Evolutionary conservation across 208 protist genomes (phyloP).

Genomic region (Blastocrithidia nonstop): DNA sequence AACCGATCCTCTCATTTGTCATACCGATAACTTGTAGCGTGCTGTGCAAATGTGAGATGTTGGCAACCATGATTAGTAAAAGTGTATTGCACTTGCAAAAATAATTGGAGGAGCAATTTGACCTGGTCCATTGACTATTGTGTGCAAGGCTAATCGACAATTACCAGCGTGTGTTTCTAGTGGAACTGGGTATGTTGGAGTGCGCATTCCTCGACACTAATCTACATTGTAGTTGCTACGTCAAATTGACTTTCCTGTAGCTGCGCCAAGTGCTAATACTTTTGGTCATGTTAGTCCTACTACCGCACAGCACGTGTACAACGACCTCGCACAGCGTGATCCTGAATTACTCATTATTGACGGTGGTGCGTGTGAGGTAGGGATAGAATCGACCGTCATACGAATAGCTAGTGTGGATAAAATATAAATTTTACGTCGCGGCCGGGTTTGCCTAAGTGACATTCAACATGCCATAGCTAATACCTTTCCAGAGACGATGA

Average conservation of each 20-base stretch:
- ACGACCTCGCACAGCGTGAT: slow-evolving; percentile 77
- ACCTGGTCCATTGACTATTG: slow-evolving; percentile 89
- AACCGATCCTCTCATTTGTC: slow-evolving; percentile 94
- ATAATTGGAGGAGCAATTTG: slow-evolving; percentile 59
- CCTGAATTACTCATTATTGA: slow-evolving; percentile 70
- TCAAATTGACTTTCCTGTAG: slow-evolving; percentile 63
- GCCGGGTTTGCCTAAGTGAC: slow-evolving; percentile 49
- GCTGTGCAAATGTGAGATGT: slow-evolving; percentile 54
- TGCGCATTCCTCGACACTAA: slow-evolving; percentile 67
- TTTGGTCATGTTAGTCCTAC: slow-evolving; percentile 90
- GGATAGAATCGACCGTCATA: slow-evolving; percentile 89
- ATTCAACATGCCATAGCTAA: slow-evolving; percentile 30
- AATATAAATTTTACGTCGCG: slow-evolving; percentile 70
- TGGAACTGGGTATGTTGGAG: slow-evolving; percentile 76
- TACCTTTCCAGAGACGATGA: slow-evolving; percentile 18
- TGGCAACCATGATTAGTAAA: neutral
- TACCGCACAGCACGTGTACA: slow-evolving; percentile 73
- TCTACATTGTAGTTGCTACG: slow-evolving; percentile 46
- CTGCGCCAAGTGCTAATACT: slow-evolving; percentile 86
- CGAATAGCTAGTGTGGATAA: slow-evolving; percentile 38
- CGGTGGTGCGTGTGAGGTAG: slow-evolving; percentile 70
- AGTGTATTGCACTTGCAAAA: slow-evolving; percentile 20
- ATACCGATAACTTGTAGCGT: slow-evolving; percentile 62
- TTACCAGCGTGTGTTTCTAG: slow-evolving; percentile 73
- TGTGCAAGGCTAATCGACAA: slow-evolving; percentile 33